Base-by-base conservation (phyloP, 164 flowering plant species). In the Litsea cubeba region DNA sequence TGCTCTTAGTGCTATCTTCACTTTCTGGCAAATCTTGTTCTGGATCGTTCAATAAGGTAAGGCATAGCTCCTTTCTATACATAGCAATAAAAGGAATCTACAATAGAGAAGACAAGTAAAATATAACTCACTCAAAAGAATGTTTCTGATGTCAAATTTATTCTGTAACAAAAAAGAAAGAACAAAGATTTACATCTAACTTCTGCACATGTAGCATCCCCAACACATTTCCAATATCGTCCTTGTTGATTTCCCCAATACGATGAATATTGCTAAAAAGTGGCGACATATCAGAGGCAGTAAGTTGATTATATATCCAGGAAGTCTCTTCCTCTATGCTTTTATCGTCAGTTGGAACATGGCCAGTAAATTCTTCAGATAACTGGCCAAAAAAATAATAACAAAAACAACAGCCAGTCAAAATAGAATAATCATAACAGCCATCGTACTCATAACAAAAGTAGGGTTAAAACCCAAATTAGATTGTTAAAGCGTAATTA, bases 51-150 rank as follows among this genome's bases (percentile, higher is more conserved):
- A 96, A 83, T 17, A 96, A 79, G 79, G 84, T 90, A 25, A 73
- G 79, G 72, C 89, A 86, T 32, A 86, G 88, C 83, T 96, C 99
- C 81, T 88, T 96, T 54, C 99, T 87, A 69, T 96, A 96, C 92
- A 90, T 92, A 58, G 98, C 90, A 81, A 94, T 90, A 68, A 89
- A 96, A 30, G 98, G 94, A 40, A 94, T 84, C 99, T 96, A 80
- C 12, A 83, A 76, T 60, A 51, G 30, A 26, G 35, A 54, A 35
- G 14, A 58, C 18, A 58, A 30, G 17, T 28, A 30, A 17, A 30
- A 30, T 3, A 66, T 66, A 20, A 66, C 18, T 28, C 40, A 26
- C 46, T 17, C 17, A 26, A 66, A 26, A 24, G 17, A 66, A 64
- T 12, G 23, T 30, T 35, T 32, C 22, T 68, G 71, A 40, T 49